Evolutionary conservation across 179 eudicot species (phyloP).

Genomic region (Drosera spatulata): DNA sequence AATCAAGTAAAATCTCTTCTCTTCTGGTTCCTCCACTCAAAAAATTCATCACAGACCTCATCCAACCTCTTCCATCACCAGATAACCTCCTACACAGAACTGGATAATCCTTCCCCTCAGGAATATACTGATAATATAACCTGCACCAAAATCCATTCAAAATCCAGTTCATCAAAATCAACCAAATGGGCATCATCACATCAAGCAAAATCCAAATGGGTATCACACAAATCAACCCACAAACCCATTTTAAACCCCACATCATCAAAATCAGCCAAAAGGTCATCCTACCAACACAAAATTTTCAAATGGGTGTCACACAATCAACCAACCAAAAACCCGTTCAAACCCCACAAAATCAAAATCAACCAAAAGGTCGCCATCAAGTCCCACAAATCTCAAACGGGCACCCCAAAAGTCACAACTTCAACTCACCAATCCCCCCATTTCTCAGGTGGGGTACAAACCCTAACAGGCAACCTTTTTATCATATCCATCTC

Average conservation of each 20-base stretch:
- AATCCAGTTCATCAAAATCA: not conserved
- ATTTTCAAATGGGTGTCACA: slow-evolving; percentile 8
- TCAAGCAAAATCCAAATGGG: not conserved
- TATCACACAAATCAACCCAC: slow-evolving; percentile 16
- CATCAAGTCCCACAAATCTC: slow-evolving; percentile 2
- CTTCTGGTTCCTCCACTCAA: slow-evolving; percentile 22
- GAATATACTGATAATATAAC: slow-evolving; percentile 84
- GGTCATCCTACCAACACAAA: not conserved
- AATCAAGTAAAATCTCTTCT: slow-evolving; percentile 75
- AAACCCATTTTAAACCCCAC: not conserved
- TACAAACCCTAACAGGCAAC: slow-evolving; percentile 40
- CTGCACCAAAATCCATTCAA: slow-evolving; percentile 20
- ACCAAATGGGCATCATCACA: not conserved
- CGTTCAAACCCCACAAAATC: not conserved
- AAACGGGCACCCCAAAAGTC: slow-evolving; percentile 8
- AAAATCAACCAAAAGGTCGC: slow-evolving; percentile 5
- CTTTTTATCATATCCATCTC: slow-evolving; percentile 52
- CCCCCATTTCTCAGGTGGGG: slow-evolving; percentile 84
- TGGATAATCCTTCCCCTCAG: slow-evolving; percentile 91
- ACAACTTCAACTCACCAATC: slow-evolving; percentile 40
- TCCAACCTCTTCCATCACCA: slow-evolving; percentile 28
- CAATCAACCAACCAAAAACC: slow-evolving; percentile 5
- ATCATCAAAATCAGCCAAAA: slow-evolving; percentile 3
- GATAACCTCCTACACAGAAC: slow-evolving; percentile 62
- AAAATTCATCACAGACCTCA: slow-evolving; percentile 26